phyloP scores from a whole-genome alignment of 148 eudicot species.

The Fagopyrum esculentum region DNA sequence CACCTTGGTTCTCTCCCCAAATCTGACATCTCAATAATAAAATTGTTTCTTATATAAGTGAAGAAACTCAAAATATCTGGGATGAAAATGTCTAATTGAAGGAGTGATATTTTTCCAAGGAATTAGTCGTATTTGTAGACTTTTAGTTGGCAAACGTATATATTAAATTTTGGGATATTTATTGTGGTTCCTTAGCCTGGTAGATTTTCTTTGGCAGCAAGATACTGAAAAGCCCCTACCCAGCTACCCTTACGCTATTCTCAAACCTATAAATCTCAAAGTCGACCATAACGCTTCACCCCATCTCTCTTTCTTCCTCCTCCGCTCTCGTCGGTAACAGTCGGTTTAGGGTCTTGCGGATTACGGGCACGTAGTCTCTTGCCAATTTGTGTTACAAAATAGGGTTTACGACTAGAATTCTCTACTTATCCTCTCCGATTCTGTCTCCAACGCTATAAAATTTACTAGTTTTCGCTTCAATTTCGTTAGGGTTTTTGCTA shows the following conservation, averaged over 20 bases:
- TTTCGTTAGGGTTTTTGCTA: slow-evolving; percentile 23
- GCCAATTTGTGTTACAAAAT: too few species aligned
- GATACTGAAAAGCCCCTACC: slow-evolving; percentile 12
- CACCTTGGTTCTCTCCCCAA: too few species aligned
- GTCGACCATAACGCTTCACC: background rate
- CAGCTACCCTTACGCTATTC: background rate
- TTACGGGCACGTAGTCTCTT: slow-evolving; percentile 29
- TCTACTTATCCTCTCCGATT: background rate
- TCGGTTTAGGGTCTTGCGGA: slow-evolving; percentile 25
- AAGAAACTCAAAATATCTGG: too few species aligned
- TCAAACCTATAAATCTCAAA: background rate
- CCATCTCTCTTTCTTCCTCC: background rate
- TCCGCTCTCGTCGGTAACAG: background rate
- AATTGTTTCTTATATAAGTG: too few species aligned
- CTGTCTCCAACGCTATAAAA: background rate
- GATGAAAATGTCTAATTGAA: too few species aligned
- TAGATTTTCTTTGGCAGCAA: slow-evolving; percentile 27
- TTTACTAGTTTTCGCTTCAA: background rate
- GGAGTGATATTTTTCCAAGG: background rate
- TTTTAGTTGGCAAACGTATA: slow-evolving; percentile 10
- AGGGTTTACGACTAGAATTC: background rate
- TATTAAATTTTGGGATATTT: background rate
- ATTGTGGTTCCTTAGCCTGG: slow-evolving; percentile 19
- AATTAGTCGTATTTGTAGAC: background rate
- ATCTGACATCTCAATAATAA: too few species aligned